A percentile compares a stretch with the other conserved stretches of the same genome.
phyloP scores from a whole-genome alignment of 805 yeast species.

The Diddensiella caesifluorescens region DNA sequence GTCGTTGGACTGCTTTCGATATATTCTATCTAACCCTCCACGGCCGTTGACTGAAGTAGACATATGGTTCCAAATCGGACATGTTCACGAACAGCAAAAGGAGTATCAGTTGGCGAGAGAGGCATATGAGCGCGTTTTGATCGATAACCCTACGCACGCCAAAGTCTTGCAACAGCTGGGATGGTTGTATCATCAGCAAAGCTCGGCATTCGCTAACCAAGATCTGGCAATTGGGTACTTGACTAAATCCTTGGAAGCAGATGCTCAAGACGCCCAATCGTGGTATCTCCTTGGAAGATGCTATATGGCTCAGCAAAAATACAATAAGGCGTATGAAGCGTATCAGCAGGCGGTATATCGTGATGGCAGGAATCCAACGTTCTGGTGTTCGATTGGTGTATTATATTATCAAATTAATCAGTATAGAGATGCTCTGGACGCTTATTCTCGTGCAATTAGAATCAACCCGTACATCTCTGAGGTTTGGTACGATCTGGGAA shows the following conservation, averaged over 20 bases:
- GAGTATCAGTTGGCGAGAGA: slow-evolving; percentile 90
- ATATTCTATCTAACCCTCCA: slow-evolving; percentile 86
- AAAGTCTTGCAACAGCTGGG: slow-evolving; percentile 95
- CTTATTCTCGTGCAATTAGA: slow-evolving; percentile 93
- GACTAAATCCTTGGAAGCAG: slow-evolving; percentile 83
- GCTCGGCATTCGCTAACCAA: slow-evolving; percentile 66
- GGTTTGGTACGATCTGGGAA: slow-evolving; percentile 98
- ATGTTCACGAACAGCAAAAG: slow-evolving; percentile 88
- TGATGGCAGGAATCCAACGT: slow-evolving; percentile 94
- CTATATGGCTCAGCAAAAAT: slow-evolving; percentile 93
- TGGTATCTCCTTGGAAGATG: slow-evolving; percentile 97
- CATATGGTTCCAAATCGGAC: slow-evolving; percentile 98
- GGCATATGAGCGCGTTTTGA: slow-evolving; percentile 88
- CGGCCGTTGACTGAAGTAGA: slow-evolving; percentile 94
- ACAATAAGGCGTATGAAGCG: slow-evolving; percentile 94
- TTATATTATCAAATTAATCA: slow-evolving; percentile 93
- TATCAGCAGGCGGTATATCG: slow-evolving; percentile 98
- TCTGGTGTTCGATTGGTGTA: slow-evolving; percentile 96
- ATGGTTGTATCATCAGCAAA: slow-evolving; percentile 77
- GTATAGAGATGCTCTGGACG: slow-evolving; percentile 94
- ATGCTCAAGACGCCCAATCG: slow-evolving; percentile 85
- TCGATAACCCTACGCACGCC: slow-evolving; percentile 88
- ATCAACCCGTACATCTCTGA: slow-evolving; percentile 94
- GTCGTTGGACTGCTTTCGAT: slow-evolving; percentile 91
- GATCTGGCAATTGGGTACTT: slow-evolving; percentile 77